A percentile compares a stretch with the other conserved stretches of the same genome.
Evolutionary conservation across 495 filamentous ascomycete genomes (phyloP).

Genomic region (Aspergillus coremiiformis): DNA sequence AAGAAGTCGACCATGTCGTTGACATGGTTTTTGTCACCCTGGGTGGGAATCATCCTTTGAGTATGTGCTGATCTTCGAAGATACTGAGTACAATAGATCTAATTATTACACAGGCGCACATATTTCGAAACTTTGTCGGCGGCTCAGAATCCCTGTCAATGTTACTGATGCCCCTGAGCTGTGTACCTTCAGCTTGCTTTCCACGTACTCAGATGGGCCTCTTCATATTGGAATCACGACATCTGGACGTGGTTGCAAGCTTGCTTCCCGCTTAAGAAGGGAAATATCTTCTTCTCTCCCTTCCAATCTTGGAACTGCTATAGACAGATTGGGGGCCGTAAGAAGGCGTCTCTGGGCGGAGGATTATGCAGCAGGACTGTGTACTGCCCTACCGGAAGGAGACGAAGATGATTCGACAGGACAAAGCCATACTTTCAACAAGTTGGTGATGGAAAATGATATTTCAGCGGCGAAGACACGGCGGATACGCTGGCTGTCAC

Average conservation of each 20-base stretch:
- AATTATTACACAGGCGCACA: constrained; percentile 42
- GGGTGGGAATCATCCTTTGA: constrained; percentile 44
- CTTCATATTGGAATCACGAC: constrained; percentile 95
- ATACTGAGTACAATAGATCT: neutral
- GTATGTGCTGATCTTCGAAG: constrained; percentile 26
- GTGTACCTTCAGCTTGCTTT: constrained; percentile 86
- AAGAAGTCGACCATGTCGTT: constrained; percentile 70
- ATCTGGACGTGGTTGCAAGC: constrained; percentile 89
- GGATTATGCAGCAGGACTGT: constrained; percentile 51
- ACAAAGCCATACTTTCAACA: constrained; percentile 84
- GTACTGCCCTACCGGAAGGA: constrained; percentile 37
- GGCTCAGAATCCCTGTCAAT: constrained; percentile 84
- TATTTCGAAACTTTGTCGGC: constrained; percentile 68
- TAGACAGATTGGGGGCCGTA: constrained; percentile 69
- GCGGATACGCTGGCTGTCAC: constrained; percentile 84
- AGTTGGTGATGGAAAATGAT: constrained; percentile 65
- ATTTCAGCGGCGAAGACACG: constrained; percentile 67
- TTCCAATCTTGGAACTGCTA: constrained; percentile 70
- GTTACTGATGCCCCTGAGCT: constrained; percentile 80
- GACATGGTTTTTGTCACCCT: constrained; percentile 89
- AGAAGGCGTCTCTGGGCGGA: constrained; percentile 73
- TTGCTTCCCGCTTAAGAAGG: constrained; percentile 80
- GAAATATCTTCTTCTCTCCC: constrained; percentile 80
- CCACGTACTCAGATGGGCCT: constrained; percentile 81
- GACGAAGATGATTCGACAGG: constrained; percentile 77